phyloP scores from a whole-genome alignment of 2,329 filamentous ascomycete species.

The Nothophaeocryptopus gaeumannii region DNA sequence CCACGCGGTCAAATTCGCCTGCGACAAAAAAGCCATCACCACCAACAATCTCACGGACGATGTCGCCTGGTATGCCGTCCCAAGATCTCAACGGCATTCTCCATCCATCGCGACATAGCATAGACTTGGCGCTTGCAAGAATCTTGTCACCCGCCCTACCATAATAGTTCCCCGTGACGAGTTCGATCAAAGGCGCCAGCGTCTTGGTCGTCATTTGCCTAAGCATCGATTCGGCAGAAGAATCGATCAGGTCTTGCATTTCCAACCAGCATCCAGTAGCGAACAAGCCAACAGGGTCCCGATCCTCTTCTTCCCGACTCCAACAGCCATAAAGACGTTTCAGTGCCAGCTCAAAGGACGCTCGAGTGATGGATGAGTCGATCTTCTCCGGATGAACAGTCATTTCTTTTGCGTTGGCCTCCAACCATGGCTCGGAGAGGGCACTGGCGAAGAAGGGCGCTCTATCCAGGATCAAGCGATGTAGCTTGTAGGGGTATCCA shows the following conservation, averaged over 20 bases:
- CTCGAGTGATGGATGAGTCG: constrained; percentile 52
- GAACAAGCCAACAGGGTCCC: constrained; percentile 54
- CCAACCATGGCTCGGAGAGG: constrained; percentile 55
- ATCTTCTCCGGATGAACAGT: constrained; percentile 54
- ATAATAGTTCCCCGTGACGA: constrained; percentile 57
- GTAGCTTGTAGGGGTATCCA: constrained; percentile 51
- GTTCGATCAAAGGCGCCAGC: constrained; percentile 49
- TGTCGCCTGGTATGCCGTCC: constrained; percentile 58
- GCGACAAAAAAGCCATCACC: constrained; percentile 59
- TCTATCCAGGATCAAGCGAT: constrained; percentile 55
- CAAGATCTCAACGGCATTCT: constrained; percentile 54
- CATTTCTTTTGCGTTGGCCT: constrained; percentile 53
- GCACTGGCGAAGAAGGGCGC: constrained; percentile 56
- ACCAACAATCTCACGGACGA: constrained; percentile 57
- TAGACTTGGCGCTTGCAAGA: constrained; percentile 56
- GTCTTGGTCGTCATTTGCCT: constrained; percentile 53
- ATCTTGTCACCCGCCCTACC: constrained; percentile 55
- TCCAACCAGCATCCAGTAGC: constrained; percentile 58
- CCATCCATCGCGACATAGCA: constrained; percentile 57
- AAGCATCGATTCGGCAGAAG: constrained; percentile 53
- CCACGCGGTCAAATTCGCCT: constrained; percentile 53
- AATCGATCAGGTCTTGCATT: constrained; percentile 56
- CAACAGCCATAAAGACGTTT: constrained; percentile 54
- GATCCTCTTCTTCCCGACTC: constrained; percentile 49
- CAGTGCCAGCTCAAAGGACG: constrained; percentile 54